Evolutionary conservation across 202 grass and related monocot species (phyloP).

Genomic region (Setaria viridis): DNA sequence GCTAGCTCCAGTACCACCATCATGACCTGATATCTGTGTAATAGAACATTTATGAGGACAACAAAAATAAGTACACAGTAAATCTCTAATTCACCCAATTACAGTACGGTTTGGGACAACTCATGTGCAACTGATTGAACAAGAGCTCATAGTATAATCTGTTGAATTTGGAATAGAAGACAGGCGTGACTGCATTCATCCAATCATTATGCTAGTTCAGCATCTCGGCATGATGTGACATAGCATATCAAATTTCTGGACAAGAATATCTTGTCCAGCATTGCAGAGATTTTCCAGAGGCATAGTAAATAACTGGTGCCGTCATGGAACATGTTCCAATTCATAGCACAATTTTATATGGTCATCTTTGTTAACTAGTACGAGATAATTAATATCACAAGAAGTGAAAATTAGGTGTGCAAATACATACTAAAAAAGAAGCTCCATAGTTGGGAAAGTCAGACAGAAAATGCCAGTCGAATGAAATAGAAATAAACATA

Average conservation of each 20-base stretch:
- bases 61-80: constrained; percentile 28
- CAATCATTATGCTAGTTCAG: constrained; percentile 3
- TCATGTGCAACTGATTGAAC: not conserved
- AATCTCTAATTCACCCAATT: constrained; percentile 23
- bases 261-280: not conserved
- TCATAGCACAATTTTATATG: constrained; percentile 12
- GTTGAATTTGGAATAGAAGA: constrained; percentile 10
- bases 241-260: constrained; percentile 19
- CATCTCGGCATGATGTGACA: not conserved
- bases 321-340: not conserved
- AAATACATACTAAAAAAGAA: not conserved
- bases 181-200: constrained; percentile 21
- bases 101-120: constrained; percentile 8
- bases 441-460: constrained; percentile 6
- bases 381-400: constrained; percentile 23
- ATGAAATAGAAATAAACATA: constrained; percentile 32
- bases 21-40: constrained; percentile 97
- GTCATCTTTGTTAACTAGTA: not conserved
- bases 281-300: constrained; percentile 22
- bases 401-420: not conserved
- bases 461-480: constrained; percentile 19
- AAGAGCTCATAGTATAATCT: constrained; percentile 22
- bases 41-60: constrained; percentile 48
- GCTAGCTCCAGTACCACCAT: constrained; percentile 98
- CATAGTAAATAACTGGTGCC: constrained; percentile 9